A percentile compares a stretch with the other conserved stretches of the same genome.
Conservation (phyloP, 1,139 yeast genomes). For the Pichia sp. region DNA sequence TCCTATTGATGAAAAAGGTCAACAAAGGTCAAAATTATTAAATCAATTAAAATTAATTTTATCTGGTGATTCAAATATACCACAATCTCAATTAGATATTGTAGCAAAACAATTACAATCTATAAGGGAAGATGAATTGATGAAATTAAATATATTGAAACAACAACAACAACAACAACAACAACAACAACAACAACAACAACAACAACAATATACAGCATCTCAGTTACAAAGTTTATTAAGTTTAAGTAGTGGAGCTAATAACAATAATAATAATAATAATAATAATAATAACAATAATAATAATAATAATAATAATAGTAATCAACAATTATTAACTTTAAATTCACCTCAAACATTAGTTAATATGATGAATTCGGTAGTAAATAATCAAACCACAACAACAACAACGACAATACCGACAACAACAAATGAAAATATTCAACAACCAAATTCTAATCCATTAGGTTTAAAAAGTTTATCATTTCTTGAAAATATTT, state of each 20-base stretch:
- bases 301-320: background rate
- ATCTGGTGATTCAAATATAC: conserved; percentile 30
- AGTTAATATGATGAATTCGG: conserved; percentile 20
- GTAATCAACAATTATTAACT: conserved; percentile 1
- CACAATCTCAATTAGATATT: conserved; percentile 35
- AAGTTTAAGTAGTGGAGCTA: conserved; percentile 9
- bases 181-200: conserved; percentile 16
- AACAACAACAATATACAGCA: conserved; percentile 17
- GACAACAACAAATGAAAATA: conserved; percentile 5
- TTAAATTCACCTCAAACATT: conserved; percentile 19
- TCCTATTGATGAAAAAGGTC: conserved; percentile 27
- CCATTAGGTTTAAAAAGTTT: conserved; percentile 23
- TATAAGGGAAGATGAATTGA: conserved; percentile 29
- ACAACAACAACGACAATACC: background rate
- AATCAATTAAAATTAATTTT: conserved; percentile 38
- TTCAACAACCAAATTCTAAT: background rate
- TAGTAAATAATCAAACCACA: conserved; percentile 7
- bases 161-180: conserved; percentile 24
- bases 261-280: background rate
- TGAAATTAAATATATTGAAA: conserved; percentile 22
- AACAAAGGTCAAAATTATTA: conserved; percentile 37
- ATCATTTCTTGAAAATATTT: conserved; percentile 22
- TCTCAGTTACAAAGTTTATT: conserved; percentile 22
- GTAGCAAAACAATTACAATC: conserved; percentile 28
- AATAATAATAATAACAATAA: background rate